These are phyloP conservation scores for Plasmodium cynomolgi DNA, from an alignment of 169 alveolate species.

Conservation along the genomic window DNA sequence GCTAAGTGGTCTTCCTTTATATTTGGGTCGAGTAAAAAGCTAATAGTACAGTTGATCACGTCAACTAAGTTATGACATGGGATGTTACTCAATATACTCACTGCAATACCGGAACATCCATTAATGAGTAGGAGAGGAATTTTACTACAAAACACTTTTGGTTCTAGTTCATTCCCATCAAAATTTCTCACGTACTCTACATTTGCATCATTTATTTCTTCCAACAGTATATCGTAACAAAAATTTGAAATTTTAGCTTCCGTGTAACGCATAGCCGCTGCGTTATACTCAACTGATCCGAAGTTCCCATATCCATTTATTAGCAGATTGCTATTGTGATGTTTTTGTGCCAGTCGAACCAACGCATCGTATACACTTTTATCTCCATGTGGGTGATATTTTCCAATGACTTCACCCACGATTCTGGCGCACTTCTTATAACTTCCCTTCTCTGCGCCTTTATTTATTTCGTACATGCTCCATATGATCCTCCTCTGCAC, in stretches of 20 bases:
- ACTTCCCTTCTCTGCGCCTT: slow-evolving; percentile 24
- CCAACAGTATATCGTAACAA: slow-evolving; percentile 82
- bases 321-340: slow-evolving; percentile 83
- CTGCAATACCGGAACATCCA: slow-evolving; percentile 90
- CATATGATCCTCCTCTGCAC: slow-evolving; percentile 88
- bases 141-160: slow-evolving; percentile 85
- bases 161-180: slow-evolving; percentile 89
- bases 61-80: slow-evolving; percentile 89
- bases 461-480: slow-evolving; percentile 87
- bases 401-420: slow-evolving; percentile 91
- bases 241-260: slow-evolving; percentile 82
- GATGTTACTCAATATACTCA: slow-evolving; percentile 87
- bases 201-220: slow-evolving; percentile 80
- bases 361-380: slow-evolving; percentile 90
- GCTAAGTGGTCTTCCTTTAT: slow-evolving; percentile 77
- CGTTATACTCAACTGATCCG: slow-evolving; percentile 89
- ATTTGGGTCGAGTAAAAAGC: slow-evolving; percentile 59
- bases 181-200: slow-evolving; percentile 84
- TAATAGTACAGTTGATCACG: slow-evolving; percentile 79
- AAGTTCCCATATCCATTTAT: slow-evolving; percentile 90
- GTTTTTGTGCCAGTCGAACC: slow-evolving; percentile 85
- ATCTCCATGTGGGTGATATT: slow-evolving; percentile 90
- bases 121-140: slow-evolving; percentile 85
- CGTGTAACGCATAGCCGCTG: slow-evolving; percentile 92
- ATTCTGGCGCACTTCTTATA: slow-evolving; percentile 89